Evolutionary conservation across 2,329 filamentous ascomycete genomes (phyloP), one percentile per base, ranked within the genome.

Genomic region (Teratosphaeria epicoccoides): DNA sequence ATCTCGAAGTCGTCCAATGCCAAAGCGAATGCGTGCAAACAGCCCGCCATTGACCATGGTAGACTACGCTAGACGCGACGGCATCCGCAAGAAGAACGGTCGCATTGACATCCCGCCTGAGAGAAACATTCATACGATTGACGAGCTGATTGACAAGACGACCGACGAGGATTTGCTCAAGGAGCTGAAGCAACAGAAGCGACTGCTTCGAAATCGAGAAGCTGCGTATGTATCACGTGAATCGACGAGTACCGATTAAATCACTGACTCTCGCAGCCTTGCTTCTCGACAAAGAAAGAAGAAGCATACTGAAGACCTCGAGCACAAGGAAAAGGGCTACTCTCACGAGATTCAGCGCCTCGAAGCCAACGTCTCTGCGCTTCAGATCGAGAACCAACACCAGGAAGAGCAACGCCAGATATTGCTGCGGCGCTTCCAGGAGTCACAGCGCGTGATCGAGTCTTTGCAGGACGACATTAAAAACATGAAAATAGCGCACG

Each of bases 231-330:
- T 73, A 59, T 60, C 6, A 10, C 10, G 4, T 28, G 53, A 49
- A 45, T 22, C 24, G 9, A 20, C 44, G 4, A 22, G 14, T 33
- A 33, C 24, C 14, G 23, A 28, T 23, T 14, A 46, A 6, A 6
- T 46, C 44, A 14, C 44, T 14, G 25, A 25, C 6, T 9, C 50
- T 63, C 6, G 55, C 53, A 28, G 63, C 58, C 85, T 98, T 63
- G 91, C 97, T 73, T 97, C 93, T 44, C 83, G 93, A 60, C 91
- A 97, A 71, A 84, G 93, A 63, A 98, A 97, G 79, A 97, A 97
- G 81, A 86, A 88, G 73, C 91, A 97, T 73, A 97, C 93, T 28
- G 93, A 97, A 73, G 84, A 93, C 62, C 81, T 97, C 45, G 93
- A 97, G 70, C 86, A 93, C 69, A 91, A 97, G 75, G 96, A 97